Percentiles rank a stretch among this genome's conserved stretches.
Conservation (phyloP, 495 filamentous ascomycete species). For the Podospora fimiseda region DNA sequence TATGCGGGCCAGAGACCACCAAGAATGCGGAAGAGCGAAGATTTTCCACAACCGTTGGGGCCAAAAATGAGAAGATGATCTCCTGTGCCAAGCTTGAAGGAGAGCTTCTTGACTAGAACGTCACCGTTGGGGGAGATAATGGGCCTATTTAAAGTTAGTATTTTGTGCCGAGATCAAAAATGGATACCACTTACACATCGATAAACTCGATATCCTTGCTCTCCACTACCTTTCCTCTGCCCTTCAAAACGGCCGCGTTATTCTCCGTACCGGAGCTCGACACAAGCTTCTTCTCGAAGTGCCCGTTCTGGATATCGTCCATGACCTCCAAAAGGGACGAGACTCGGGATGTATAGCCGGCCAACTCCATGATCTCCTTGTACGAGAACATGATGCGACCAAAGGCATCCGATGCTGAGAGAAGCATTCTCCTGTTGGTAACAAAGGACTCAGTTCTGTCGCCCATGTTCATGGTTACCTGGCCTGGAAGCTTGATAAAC, state of each 20-base stretch:
- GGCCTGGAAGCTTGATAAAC: conserved; percentile 84
- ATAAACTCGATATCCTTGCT: conserved; percentile 79
- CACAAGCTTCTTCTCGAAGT: conserved; percentile 92
- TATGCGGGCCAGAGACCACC: conserved; percentile 99
- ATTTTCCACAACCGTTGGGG: conserved; percentile 96
- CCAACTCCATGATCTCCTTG: conserved; percentile 91
- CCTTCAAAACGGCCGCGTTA: conserved; percentile 70
- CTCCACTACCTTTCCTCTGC: conserved; percentile 70
- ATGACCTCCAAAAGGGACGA: conserved; percentile 86
- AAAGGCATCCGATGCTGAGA: conserved; percentile 91
- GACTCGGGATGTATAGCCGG: conserved; percentile 90
- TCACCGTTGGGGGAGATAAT: conserved; percentile 97
- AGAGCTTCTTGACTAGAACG: conserved; percentile 73
- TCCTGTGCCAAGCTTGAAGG: conserved; percentile 76
- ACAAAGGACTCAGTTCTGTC: conserved; percentile 94
- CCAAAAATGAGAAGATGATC: conserved; percentile 93
- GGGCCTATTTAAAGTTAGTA: conserved; percentile 39
- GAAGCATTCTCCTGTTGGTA: conserved; percentile 83
- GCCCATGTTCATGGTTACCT: conserved; percentile 62
- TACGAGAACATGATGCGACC: conserved; percentile 97
- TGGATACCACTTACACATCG: conserved; percentile 50
- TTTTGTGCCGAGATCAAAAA: background rate
- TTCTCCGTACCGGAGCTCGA: conserved; percentile 74
- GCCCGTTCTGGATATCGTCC: conserved; percentile 81
- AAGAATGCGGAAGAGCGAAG: conserved; percentile 88